A percentile compares a stretch with the other conserved stretches of the same genome.
Evolutionary conservation across 73 alveolate genomes (phyloP).

Genomic region (Tetrahymena malaccensis): DNA sequence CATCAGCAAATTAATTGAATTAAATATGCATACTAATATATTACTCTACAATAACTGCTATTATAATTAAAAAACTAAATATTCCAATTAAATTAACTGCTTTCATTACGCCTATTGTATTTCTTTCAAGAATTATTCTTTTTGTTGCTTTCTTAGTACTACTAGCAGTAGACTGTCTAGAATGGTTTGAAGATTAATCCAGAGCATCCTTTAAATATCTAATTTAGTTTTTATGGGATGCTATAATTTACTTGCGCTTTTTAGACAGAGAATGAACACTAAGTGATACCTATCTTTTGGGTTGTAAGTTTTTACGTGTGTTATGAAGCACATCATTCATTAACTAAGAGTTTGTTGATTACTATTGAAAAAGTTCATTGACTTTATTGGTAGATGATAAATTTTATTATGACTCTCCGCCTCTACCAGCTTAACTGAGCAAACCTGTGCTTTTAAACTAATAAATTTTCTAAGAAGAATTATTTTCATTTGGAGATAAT

Average conservation of each 20-base stretch:
- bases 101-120: background rate
- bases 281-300: background rate
- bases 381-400: background rate
- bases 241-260: background rate
- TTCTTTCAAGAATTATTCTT: background rate
- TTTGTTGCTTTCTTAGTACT: background rate
- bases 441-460: background rate
- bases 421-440: background rate
- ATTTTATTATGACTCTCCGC: background rate
- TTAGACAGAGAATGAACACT: background rate
- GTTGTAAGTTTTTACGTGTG: background rate
- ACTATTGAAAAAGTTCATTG: background rate
- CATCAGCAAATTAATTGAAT: background rate
- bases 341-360: background rate
- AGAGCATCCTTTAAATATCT: background rate
- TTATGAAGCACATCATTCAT: background rate
- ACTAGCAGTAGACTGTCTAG: background rate
- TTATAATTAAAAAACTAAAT: background rate
- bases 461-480: background rate
- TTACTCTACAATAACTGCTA: background rate
- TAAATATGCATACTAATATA: background rate
- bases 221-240: background rate
- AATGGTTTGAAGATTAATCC: background rate
- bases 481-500: background rate
- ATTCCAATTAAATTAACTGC: background rate